Evolutionary conservation across 2,329 filamentous ascomycete genomes (phyloP), one percentile per base, ranked within the genome.

Genomic region (Coniella vitis): DNA sequence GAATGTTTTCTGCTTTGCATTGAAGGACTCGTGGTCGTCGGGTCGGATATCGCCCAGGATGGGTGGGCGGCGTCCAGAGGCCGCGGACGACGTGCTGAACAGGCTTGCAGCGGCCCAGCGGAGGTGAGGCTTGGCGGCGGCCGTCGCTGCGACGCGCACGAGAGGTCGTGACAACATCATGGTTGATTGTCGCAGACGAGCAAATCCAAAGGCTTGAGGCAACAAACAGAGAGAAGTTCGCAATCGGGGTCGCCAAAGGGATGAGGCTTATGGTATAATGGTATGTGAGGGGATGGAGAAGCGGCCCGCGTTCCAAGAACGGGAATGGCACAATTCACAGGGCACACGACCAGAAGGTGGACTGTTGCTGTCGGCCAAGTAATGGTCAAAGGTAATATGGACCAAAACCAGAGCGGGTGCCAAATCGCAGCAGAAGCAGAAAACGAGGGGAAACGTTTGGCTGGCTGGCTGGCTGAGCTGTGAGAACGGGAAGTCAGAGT

Each of bases 1-100:
- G 71, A 96, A 97, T 62, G 83, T 77, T 68, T 84, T 85, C 72
- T 95, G 90, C 68, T 86, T 88, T 61, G 76, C 71, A 65, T 87
- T 88, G 76, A 97, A 98, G 49, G 77, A 74, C 46, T 83, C 75
- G 56, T 87, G 83, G 54, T 81, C 80, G 55, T 86, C 74, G 42
- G 84, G 79, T 39, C 85, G 73, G 60, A 98, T 82, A 69, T 98
- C 90, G 65, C 87, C 85, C 57, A 98, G 79, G 34, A 86, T 82
- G n/a, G 93, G 93, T 17, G 82, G 72, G 51, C 73, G 74, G 54
- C 67, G 65, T 50, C 65, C 64, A 60, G 56, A 21, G 7, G 64
- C 54, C 50, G 73, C 65, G 51, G 80, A 38, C 14, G 49, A 78
- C 49, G 77, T 75, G 63, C 74, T 73, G 62, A 87, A 77, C 57